These are phyloP conservation scores for Rosellinia necatrix DNA, from an alignment of 2,329 filamentous ascomycete genomes.

Conservation along the genomic window DNA sequence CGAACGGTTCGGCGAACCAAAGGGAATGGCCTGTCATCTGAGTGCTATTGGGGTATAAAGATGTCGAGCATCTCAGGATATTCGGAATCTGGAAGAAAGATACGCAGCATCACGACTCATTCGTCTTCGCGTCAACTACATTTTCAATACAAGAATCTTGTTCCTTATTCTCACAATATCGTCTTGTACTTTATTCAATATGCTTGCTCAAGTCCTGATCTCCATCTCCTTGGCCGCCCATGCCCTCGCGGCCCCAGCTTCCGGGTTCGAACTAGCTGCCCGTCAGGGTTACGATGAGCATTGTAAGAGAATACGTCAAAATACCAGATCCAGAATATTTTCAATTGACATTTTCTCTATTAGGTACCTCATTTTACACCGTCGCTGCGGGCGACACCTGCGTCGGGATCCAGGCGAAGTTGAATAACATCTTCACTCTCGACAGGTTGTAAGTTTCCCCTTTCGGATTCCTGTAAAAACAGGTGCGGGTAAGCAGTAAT, in stretches of 20 bases:
- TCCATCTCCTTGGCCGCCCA: slow-evolving; percentile 26
- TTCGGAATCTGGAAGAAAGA: slow-evolving; percentile 6
- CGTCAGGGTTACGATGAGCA: slow-evolving; percentile 32
- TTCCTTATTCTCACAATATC: background rate
- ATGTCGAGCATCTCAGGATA: background rate
- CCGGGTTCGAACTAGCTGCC: slow-evolving; percentile 18
- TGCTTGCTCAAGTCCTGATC: slow-evolving; percentile 31
- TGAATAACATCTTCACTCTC: slow-evolving; percentile 40
- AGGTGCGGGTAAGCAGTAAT: background rate
- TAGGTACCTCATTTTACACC: slow-evolving; percentile 31
- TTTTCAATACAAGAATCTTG: too few species aligned
- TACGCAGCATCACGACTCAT: too few species aligned
- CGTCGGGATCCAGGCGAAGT: slow-evolving; percentile 27
- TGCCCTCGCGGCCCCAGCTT: slow-evolving; percentile 28
- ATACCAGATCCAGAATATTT: background rate
- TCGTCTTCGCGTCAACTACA: background rate
- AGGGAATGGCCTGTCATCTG: too few species aligned
- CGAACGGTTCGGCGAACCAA: too few species aligned
- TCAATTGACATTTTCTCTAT: background rate
- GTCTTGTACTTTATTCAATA: slow-evolving; percentile 19
- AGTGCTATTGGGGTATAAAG: slow-evolving; percentile 15
- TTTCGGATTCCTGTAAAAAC: background rate
- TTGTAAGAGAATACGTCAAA: slow-evolving; percentile 24
- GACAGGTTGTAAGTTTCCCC: slow-evolving; percentile 31
- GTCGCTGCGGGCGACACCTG: slow-evolving; percentile 31